These are phyloP conservation scores for Chenopodium berlandieri DNA, from an alignment of 148 eudicot genomes.

Conservation along the genomic window DNA sequence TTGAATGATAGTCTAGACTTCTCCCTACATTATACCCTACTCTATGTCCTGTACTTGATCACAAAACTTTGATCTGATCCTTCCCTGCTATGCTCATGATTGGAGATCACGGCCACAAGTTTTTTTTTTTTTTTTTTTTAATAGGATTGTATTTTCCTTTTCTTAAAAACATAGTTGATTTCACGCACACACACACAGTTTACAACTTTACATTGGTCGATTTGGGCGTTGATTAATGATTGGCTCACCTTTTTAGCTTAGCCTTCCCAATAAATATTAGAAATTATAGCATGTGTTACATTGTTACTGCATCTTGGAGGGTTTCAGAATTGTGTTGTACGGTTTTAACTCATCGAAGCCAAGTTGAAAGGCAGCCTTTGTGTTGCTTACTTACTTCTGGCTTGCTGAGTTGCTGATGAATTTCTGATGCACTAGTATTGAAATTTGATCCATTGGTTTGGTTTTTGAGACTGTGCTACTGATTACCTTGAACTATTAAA, in stretches of 20 bases:
- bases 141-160: neutral
- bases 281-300: neutral
- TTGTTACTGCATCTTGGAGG: neutral
- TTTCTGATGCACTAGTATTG: too few species aligned
- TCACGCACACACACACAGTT: too few species aligned
- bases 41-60: slow-evolving; percentile 50
- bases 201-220: too few species aligned
- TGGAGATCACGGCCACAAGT: neutral
- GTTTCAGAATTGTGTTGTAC: neutral
- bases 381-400: neutral
- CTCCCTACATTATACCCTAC: slow-evolving; percentile 50
- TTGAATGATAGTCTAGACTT: slow-evolving; percentile 80
- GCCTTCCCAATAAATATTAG: neutral
- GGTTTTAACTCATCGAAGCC: neutral
- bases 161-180: neutral
- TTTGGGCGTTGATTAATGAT: neutral
- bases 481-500: neutral
- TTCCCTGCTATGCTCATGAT: slow-evolving; percentile 16
- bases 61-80: slow-evolving; percentile 61
- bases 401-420: neutral
- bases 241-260: neutral
- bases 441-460: neutral
- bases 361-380: too few species aligned
- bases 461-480: neutral
- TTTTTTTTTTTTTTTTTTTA: neutral